Conservation (phyloP, 805 yeast genomes). For the Kurtzmaniella cleridarum region DNA sequence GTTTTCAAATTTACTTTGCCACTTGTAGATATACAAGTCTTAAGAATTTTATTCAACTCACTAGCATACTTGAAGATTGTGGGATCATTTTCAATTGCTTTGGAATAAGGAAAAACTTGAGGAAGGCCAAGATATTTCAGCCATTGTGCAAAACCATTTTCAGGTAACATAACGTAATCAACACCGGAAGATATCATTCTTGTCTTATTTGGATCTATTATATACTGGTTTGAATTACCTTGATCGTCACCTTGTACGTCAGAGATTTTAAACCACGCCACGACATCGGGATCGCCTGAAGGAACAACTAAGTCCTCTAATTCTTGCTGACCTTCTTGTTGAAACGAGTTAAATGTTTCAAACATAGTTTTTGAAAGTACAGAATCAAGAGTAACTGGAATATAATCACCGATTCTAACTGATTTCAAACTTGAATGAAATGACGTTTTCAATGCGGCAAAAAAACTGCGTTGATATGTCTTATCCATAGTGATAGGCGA, state of each 20-base stretch:
- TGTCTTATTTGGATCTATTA: slow-evolving; percentile 65
- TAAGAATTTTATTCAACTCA: slow-evolving; percentile 48
- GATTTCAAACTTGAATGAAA: slow-evolving; percentile 58
- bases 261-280: slow-evolving; percentile 81
- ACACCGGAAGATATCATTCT: slow-evolving; percentile 66
- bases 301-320: slow-evolving; percentile 41
- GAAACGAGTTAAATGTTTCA: slow-evolving; percentile 14
- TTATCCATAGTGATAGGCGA: slow-evolving; percentile 67
- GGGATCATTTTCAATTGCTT: slow-evolving; percentile 12
- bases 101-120: slow-evolving; percentile 30
- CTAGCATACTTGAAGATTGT: slow-evolving; percentile 43
- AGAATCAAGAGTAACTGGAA: slow-evolving; percentile 77
- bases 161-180: slow-evolving; percentile 34
- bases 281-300: slow-evolving; percentile 57
- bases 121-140: slow-evolving; percentile 42
- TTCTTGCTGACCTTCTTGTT: slow-evolving; percentile 1
- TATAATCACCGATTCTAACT: slow-evolving; percentile 57
- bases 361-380: slow-evolving; percentile 54
- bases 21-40: slow-evolving; percentile 39
- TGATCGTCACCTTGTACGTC: slow-evolving; percentile 28
- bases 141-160: slow-evolving; percentile 37
- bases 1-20: slow-evolving; percentile 45
- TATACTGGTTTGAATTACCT: slow-evolving; percentile 32
- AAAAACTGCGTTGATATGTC: slow-evolving; percentile 54
- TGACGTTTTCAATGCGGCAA: slow-evolving; percentile 53